Base-by-base conservation (phyloP, 768 basidiomycete genomes). In the Xerocomellus intermedius region DNA sequence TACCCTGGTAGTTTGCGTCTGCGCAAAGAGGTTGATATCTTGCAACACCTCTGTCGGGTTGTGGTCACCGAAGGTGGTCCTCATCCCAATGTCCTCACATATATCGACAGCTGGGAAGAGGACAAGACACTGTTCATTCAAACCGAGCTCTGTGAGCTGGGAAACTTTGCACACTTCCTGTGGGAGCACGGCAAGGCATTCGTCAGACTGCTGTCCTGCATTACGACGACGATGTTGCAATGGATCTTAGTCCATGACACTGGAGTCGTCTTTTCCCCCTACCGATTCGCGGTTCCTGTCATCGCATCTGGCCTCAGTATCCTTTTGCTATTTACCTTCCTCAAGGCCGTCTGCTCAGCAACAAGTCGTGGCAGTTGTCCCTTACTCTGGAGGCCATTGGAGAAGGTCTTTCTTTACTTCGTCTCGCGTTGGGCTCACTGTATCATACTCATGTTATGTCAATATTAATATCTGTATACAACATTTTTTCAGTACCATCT, bases 91-190 rank as follows among this genome's bases (percentile, higher is more conserved):
- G 86, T 98, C 16, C 79, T 99, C 33, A 81, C 80, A 17, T 96
- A 94, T 65, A 78, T 94, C 56, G 93, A 97, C 73, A 94, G 92
- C 59, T 98, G 97, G 97, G 96, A 99, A 73, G 87, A 97, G 69
- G 83, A 87, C 49, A 86, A 91, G 48, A 81, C 83, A 45, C 75
- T 98, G 24, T 98, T 82, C 73, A 98, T 99, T 64, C 91, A 87
- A 62, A 98, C 96, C 5, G 94, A 96, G 69, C 81, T 99, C 35
- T 98, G 97, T 74, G 89, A 88, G 67, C 81, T 89, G 63, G 97
- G 97, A 58, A 97, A 93, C 73, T 83, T 99, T 61, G 86, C 86
- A 4, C 85, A 81, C 61, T 98, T 98, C 78, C 76, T 99, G 61
- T 89, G 89, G 80, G 89, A 92, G 73, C 93, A 94, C 67, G 96